Conservation (phyloP, 2,329 filamentous ascomycete species). For the Chaetomium sp. region DNA sequence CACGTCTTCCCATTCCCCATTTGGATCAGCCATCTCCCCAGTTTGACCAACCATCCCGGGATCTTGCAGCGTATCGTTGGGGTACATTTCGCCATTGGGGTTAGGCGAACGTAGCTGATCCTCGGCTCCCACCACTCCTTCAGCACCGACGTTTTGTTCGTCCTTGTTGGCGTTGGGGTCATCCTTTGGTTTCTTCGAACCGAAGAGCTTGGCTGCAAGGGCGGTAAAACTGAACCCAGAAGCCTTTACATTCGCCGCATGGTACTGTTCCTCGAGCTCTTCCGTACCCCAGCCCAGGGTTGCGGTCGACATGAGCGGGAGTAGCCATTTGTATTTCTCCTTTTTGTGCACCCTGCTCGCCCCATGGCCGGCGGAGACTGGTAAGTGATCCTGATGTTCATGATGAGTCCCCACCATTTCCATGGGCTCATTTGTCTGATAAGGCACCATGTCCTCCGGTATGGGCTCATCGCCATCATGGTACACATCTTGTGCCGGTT, state of each 20-base stretch:
- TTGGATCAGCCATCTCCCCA: not conserved
- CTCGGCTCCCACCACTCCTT: not conserved
- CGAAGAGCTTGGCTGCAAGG: slow-evolving; percentile 14
- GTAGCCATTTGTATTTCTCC: slow-evolving; percentile 25
- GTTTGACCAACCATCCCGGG: not conserved
- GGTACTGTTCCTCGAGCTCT: slow-evolving; percentile 23
- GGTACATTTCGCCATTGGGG: not conserved
- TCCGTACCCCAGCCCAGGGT: slow-evolving; percentile 26
- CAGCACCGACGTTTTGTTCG: not conserved
- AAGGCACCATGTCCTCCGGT: slow-evolving; percentile 6
- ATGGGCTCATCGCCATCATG: not conserved
- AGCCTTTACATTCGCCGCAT: not conserved
- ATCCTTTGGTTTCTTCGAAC: slow-evolving; percentile 11
- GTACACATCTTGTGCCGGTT: slow-evolving; percentile 13
- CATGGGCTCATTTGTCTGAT: slow-evolving; percentile 21
- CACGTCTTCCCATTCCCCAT: slow-evolving; percentile 14
- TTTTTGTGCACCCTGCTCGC: not conserved
- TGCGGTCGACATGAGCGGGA: slow-evolving; percentile 25
- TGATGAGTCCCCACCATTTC: slow-evolving; percentile 8
- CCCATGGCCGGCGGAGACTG: not conserved
- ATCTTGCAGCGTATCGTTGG: not conserved
- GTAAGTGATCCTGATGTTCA: not conserved
- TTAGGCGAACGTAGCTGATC: not conserved
- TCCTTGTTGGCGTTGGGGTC: not conserved
- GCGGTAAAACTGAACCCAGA: slow-evolving; percentile 19